Conservation (phyloP, 2,329 filamentous ascomycete species). For the Phialophora verrucosa region DNA sequence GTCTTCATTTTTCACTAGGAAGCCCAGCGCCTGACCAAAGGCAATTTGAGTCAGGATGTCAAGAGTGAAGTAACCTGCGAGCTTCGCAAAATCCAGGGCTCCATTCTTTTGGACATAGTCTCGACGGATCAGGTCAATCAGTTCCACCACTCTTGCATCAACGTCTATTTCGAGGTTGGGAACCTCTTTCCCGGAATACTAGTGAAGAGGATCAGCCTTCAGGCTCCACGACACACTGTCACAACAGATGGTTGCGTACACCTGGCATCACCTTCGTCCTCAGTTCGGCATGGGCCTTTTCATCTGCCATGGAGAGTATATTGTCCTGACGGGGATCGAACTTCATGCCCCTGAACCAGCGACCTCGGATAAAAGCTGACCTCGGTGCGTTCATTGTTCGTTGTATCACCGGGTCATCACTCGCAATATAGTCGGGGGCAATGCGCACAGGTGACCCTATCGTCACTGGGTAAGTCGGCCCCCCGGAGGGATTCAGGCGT, state of each 20-base stretch:
- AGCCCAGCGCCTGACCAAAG: slow-evolving; percentile 29
- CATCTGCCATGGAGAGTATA: slow-evolving; percentile 27
- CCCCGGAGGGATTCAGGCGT: neutral
- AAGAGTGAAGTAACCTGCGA: slow-evolving; percentile 31
- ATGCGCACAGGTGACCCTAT: slow-evolving; percentile 14
- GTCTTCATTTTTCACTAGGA: slow-evolving; percentile 30
- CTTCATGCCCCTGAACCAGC: slow-evolving; percentile 33
- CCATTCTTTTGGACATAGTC: slow-evolving; percentile 23
- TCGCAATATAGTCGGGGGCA: slow-evolving; percentile 5
- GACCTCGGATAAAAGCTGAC: slow-evolving; percentile 30
- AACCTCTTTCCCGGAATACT: slow-evolving; percentile 20
- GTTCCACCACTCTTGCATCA: slow-evolving; percentile 14
- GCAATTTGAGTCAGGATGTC: slow-evolving; percentile 34
- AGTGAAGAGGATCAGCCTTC: slow-evolving; percentile 7
- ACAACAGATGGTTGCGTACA: neutral
- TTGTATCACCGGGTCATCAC: slow-evolving; percentile 27
- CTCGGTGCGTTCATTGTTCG: slow-evolving; percentile 30
- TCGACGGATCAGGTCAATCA: slow-evolving; percentile 7
- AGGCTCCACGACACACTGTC: neutral
- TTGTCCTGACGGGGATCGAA: slow-evolving; percentile 32
- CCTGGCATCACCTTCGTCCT: slow-evolving; percentile 28
- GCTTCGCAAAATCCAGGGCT: slow-evolving; percentile 26
- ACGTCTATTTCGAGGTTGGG: slow-evolving; percentile 20
- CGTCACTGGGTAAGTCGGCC: slow-evolving; percentile 20
- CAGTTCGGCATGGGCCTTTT: slow-evolving; percentile 29